Conservation (phyloP, 805 yeast genomes). For the Hanseniaspora occidentalis region DNA sequence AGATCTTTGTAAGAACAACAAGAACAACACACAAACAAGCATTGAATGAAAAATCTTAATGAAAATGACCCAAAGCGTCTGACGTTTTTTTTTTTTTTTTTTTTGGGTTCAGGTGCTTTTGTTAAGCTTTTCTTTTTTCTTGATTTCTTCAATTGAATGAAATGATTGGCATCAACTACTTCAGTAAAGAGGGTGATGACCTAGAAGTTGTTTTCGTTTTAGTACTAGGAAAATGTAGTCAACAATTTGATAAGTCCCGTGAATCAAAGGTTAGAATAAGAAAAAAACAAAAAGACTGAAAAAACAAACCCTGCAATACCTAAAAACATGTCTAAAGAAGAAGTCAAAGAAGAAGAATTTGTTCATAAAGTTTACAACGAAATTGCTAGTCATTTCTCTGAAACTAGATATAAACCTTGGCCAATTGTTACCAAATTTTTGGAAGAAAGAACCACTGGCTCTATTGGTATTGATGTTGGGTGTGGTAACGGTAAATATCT, state of each 20-base stretch:
- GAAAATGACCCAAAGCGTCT: too few species aligned
- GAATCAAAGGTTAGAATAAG: background rate
- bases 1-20: too few species aligned
- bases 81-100: too few species aligned
- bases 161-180: too few species aligned
- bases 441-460: constrained; percentile 32
- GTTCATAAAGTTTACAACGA: constrained; percentile 92
- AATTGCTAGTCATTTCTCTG: constrained; percentile 87
- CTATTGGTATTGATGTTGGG: constrained; percentile 85
- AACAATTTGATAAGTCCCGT: background rate
- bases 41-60: too few species aligned
- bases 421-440: constrained; percentile 79
- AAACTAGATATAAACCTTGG: constrained; percentile 93
- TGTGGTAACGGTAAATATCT: constrained; percentile 96
- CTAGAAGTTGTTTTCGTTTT: too few species aligned
- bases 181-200: too few species aligned
- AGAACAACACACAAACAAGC: too few species aligned
- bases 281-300: background rate
- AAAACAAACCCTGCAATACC: background rate
- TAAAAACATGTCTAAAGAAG: constrained; percentile 25
- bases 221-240: too few species aligned
- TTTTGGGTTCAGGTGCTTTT: too few species aligned
- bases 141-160: too few species aligned
- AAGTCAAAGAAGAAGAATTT: constrained; percentile 52
- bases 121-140: too few species aligned